A percentile compares a stretch with the other conserved stretches of the same genome.
phyloP scores from a whole-genome alignment of 768 basidiomycete genomes.

The Termitomyces sp. region DNA sequence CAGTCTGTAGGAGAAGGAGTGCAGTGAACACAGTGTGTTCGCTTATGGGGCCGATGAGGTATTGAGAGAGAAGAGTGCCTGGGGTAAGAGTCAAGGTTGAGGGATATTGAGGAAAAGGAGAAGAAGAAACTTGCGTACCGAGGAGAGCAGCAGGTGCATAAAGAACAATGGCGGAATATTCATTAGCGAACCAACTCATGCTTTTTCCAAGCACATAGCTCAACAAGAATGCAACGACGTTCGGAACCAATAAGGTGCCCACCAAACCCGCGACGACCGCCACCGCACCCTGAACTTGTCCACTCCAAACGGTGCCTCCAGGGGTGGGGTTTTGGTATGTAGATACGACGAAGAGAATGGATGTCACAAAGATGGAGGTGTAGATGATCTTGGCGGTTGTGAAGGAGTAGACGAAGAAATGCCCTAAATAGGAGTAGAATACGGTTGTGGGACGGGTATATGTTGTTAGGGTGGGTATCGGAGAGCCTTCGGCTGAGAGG shows the following conservation, averaged over 20 bases:
- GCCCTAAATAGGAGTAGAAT: conserved; percentile 71
- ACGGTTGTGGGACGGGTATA: conserved; percentile 62
- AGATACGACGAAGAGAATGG: conserved; percentile 38
- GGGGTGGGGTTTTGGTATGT: conserved; percentile 33
- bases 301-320: conserved; percentile 32
- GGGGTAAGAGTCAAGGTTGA: background rate
- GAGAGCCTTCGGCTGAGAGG: conserved; percentile 66
- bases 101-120: background rate
- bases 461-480: conserved; percentile 59
- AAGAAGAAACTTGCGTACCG: conserved; percentile 38
- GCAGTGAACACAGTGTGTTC: conserved; percentile 66
- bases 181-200: conserved; percentile 85
- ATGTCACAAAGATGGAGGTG: conserved; percentile 41
- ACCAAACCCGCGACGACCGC: conserved; percentile 50
- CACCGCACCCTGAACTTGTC: conserved; percentile 39
- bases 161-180: conserved; percentile 59
- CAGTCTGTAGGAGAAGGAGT: conserved; percentile 56
- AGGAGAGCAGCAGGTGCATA: conserved; percentile 75
- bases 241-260: conserved; percentile 61
- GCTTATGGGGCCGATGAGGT: conserved; percentile 43
- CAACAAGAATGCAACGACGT: conserved; percentile 72
- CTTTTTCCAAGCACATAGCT: conserved; percentile 53
- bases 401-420: conserved; percentile 75
- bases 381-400: conserved; percentile 67
- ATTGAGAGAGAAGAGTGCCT: conserved; percentile 67